Conservation (phyloP, 257 asterid genomes). For the Ehretia macrophylla region DNA sequence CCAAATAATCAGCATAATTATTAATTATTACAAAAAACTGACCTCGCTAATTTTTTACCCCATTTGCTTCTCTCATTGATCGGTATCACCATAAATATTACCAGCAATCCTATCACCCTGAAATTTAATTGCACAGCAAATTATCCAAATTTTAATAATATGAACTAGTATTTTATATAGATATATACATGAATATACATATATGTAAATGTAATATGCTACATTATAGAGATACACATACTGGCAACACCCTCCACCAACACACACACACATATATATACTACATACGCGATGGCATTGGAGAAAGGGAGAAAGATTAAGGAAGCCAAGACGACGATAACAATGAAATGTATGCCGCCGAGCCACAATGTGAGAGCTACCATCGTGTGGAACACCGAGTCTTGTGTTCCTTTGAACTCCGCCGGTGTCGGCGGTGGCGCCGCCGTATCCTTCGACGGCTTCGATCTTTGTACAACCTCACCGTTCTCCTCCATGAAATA, state of each 20-base stretch:
- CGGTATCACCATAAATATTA: slow-evolving; percentile 59
- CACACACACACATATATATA: slow-evolving; percentile 10
- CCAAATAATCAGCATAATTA: background rate
- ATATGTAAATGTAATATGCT: too few relatives aligned
- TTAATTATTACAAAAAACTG: background rate
- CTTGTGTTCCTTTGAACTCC: slow-evolving; percentile 59
- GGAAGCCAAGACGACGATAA: slow-evolving; percentile 40
- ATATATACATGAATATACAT: background rate
- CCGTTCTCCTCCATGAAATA: slow-evolving; percentile 27
- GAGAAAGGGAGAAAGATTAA: slow-evolving; percentile 59
- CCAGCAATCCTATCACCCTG: slow-evolving; percentile 69
- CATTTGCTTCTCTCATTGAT: slow-evolving; percentile 60
- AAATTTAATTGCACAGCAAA: background rate
- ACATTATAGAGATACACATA: too few relatives aligned
- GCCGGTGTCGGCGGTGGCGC: slow-evolving; percentile 30
- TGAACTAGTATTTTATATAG: too few relatives aligned
- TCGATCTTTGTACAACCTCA: slow-evolving; percentile 15
- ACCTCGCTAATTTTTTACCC: slow-evolving; percentile 73
- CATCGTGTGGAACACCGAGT: slow-evolving; percentile 33
- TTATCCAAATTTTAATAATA: too few relatives aligned
- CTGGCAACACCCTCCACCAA: too few relatives aligned
- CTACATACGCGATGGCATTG: slow-evolving; percentile 62
- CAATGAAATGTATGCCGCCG: slow-evolving; percentile 62
- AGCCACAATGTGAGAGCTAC: slow-evolving; percentile 65
- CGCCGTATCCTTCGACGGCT: slow-evolving; percentile 14